Evolutionary conservation across 2,329 filamentous ascomycete genomes (phyloP).

Genomic region (Alternaria solani): DNA sequence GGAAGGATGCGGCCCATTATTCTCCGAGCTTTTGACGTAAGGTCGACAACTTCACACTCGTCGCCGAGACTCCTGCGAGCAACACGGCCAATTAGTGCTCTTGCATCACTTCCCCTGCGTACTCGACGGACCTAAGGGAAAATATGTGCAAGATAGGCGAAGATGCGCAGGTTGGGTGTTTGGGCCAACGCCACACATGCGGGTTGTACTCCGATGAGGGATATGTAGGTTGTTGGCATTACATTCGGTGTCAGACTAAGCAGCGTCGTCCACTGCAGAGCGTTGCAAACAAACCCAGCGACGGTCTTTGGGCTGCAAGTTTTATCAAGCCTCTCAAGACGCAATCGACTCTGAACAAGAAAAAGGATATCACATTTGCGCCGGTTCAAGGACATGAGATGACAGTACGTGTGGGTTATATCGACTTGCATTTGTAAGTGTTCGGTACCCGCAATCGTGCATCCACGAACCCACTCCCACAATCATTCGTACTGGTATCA

Average conservation of each 20-base stretch:
- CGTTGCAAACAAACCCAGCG: not conserved
- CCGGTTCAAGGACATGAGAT: not conserved
- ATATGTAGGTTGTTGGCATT: not conserved
- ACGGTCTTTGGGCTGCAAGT: not conserved
- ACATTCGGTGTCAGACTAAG: not conserved
- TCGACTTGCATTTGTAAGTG: not conserved
- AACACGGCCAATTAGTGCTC: not conserved
- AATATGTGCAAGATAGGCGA: conserved; percentile 4
- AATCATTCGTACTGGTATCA: not conserved
- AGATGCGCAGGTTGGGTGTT: not conserved
- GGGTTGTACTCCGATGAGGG: not conserved
- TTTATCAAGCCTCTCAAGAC: not conserved
- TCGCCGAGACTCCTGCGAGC: not conserved
- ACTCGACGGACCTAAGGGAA: not conserved
- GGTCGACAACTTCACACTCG: not conserved
- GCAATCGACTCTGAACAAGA: not conserved
- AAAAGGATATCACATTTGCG: not conserved
- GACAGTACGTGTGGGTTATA: not conserved
- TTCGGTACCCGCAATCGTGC: conserved; percentile 1
- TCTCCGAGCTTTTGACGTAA: conserved; percentile 2
- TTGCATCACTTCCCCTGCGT: not conserved
- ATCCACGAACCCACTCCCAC: not conserved
- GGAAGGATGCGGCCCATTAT: not conserved
- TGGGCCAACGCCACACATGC: conserved; percentile 6
- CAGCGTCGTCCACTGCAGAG: not conserved